Conservation (phyloP, 228 moss, liverwort and hornwort species). For the Sphagnum fallax region DNA sequence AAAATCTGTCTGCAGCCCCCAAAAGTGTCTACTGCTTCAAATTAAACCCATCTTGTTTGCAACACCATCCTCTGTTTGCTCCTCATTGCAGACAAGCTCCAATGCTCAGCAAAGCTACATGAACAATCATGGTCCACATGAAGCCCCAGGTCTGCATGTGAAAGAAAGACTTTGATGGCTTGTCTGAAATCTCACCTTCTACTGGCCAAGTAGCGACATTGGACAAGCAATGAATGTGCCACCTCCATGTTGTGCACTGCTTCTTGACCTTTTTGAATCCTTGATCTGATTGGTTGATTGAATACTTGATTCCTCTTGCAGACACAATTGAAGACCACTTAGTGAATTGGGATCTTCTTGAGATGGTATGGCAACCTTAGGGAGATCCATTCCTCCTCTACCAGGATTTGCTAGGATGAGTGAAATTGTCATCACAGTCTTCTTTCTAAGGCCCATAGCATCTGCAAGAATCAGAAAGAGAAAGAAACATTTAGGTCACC, state of each 20-base stretch:
- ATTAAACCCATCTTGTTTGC: no score
- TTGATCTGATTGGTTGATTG: conserved; percentile 17
- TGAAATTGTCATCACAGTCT: conserved; percentile 86
- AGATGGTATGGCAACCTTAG: conserved; percentile 5
- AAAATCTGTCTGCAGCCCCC: conserved; percentile 60
- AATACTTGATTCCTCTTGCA: conserved; percentile 6
- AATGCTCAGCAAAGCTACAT: no score
- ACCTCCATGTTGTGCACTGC: conserved; percentile 53
- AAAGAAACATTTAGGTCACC: no score
- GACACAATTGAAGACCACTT: background rate
- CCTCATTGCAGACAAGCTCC: no score
- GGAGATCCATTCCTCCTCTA: conserved; percentile 42
- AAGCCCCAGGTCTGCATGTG: no score
- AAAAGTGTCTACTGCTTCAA: no score
- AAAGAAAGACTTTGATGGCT: no score
- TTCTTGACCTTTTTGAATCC: conserved; percentile 25
- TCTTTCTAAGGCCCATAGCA: conserved; percentile 94
- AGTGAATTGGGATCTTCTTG: conserved; percentile 4
- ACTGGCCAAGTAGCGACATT: conserved; percentile 87
- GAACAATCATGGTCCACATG: no score
- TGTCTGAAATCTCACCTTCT: conserved; percentile 47
- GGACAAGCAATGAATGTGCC: conserved; percentile 89
- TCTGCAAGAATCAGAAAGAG: conserved; percentile 72
- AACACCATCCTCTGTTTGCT: no score
- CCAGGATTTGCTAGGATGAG: conserved; percentile 59